These are phyloP conservation scores for Argentina anserina DNA, from an alignment of 306 rosid species.

Conservation along the genomic window DNA sequence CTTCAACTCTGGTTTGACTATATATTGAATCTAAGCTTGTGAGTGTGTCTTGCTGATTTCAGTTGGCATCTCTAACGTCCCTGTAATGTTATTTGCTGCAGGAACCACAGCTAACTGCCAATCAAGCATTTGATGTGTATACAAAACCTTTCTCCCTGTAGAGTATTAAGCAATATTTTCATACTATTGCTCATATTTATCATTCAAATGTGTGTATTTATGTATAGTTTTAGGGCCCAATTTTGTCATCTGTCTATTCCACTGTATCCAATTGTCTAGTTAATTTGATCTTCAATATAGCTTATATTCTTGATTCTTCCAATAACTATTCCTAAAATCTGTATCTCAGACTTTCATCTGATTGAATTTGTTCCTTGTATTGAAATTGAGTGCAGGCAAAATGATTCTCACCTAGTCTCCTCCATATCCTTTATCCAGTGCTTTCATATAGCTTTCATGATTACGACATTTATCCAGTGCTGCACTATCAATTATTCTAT, in stretches of 20 bases:
- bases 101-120: conserved; percentile 43
- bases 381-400: neutral
- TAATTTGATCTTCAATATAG: neutral
- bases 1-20: neutral
- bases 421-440: neutral
- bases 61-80: neutral
- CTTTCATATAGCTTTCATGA: neutral
- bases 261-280: neutral
- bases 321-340: neutral
- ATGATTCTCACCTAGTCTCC: neutral
- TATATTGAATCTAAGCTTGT: neutral
- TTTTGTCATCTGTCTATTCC: neutral
- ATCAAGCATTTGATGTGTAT: conserved; percentile 35
- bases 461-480: neutral
- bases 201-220: neutral
- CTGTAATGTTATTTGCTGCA: conserved; percentile 1
- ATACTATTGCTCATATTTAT: neutral
- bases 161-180: neutral
- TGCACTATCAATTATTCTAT: neutral
- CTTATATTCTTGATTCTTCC: neutral
- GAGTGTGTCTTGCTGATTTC: neutral
- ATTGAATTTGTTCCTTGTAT: neutral
- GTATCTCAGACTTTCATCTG: neutral
- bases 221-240: conserved; percentile 11
- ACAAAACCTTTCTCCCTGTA: conserved; percentile 34